These are phyloP conservation scores for Phascolomyces articulosus DNA, from an alignment of 371 early-diverging fungal genomes.

Conservation along the genomic window DNA sequence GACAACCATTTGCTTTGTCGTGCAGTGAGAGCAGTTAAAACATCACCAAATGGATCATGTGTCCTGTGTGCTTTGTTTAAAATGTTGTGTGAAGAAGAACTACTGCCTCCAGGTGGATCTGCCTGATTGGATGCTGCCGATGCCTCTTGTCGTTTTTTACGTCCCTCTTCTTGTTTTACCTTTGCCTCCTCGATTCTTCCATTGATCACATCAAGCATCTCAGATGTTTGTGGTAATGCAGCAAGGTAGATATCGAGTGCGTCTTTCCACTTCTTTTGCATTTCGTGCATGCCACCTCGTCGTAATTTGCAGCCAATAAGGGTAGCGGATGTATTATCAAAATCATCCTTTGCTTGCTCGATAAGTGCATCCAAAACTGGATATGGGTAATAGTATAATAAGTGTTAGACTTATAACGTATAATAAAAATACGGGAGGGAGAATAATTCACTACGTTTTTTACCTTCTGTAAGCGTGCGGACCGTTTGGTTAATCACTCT, in stretches of 20 bases:
- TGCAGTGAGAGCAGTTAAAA: neutral
- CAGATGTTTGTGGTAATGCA: conserved; percentile 8
- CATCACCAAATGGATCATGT: neutral
- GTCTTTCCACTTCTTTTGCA: conserved; percentile 17
- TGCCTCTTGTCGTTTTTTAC: neutral
- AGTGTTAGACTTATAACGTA: neutral
- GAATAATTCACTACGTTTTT: neutral
- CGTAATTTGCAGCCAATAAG: conserved; percentile 20
- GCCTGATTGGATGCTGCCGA: no score
- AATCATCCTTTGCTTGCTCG: conserved; percentile 31
- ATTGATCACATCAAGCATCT: conserved; percentile 4
- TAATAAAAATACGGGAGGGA: no score
- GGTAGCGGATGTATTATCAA: conserved; percentile 14
- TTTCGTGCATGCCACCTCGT: conserved; percentile 40
- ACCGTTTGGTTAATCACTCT: conserved; percentile 13
- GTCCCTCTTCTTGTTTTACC: conserved; percentile 16
- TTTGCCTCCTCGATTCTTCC: conserved; percentile 3
- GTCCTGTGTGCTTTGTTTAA: neutral
- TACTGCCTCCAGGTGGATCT: no score
- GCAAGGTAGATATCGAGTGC: conserved; percentile 21
- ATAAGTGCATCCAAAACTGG: conserved; percentile 55
- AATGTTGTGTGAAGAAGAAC: neutral
- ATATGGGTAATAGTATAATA: neutral
- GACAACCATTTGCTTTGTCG: conserved; percentile 36
- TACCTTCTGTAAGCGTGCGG: conserved; percentile 28